phyloP scores from a whole-genome alignment of 768 basidiomycete genomes.

The Stropharia rugosoannulata region DNA sequence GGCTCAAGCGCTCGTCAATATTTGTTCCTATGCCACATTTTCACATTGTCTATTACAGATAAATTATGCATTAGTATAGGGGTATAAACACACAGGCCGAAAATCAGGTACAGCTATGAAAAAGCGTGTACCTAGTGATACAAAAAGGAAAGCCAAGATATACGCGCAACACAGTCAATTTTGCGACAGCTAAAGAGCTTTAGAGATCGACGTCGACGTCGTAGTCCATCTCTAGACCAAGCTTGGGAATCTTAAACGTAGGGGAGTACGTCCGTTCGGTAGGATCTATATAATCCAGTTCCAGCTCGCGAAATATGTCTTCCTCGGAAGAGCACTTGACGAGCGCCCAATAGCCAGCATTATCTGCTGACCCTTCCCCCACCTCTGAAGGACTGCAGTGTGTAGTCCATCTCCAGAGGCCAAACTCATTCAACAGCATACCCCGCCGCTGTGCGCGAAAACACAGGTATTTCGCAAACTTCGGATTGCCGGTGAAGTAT shows the following conservation, averaged over 20 bases:
- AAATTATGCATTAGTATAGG: no score
- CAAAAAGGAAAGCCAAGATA: no score
- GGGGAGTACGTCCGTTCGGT: constrained; percentile 18
- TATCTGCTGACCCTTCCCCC: constrained; percentile 2
- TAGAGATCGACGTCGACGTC: no score
- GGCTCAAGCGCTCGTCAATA: no score
- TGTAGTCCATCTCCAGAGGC: constrained; percentile 58
- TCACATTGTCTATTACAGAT: no score
- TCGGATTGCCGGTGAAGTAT: constrained; percentile 52
- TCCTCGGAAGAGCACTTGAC: constrained; percentile 43
- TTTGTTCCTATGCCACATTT: no score
- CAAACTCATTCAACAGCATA: constrained; percentile 57
- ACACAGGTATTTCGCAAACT: constrained; percentile 43
- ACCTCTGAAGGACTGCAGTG: background rate
- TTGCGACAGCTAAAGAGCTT: no score
- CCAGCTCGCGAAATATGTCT: constrained; percentile 41
- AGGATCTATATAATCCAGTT: constrained; percentile 29
- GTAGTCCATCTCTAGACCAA: no score
- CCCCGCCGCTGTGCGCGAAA: constrained; percentile 41
- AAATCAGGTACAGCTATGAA: no score
- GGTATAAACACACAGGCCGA: no score
- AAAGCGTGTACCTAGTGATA: no score
- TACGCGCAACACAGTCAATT: no score
- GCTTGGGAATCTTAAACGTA: background rate
- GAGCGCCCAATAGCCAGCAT: constrained; percentile 45